These are phyloP conservation scores for Sherardia arvensis DNA, from an alignment of 257 asterid genomes.

Conservation along the genomic window DNA sequence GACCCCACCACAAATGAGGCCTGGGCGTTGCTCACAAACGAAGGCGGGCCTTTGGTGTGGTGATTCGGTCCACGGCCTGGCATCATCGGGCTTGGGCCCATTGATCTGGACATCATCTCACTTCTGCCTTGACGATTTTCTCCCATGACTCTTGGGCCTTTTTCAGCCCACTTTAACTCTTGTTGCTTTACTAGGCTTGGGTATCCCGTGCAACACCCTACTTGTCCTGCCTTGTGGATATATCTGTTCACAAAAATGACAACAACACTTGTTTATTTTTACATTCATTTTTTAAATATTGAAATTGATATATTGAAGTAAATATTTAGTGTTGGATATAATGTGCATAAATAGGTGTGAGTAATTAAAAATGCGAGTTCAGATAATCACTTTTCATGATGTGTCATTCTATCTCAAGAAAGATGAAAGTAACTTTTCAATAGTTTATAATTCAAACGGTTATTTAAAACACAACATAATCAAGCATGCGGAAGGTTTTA, in stretches of 20 bases:
- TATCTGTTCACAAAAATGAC: slow-evolving; percentile 30
- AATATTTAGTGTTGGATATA: no score
- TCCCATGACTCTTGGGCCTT: slow-evolving; percentile 51
- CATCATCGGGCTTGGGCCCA: slow-evolving; percentile 29
- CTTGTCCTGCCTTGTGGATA: slow-evolving; percentile 48
- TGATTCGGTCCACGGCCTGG: slow-evolving; percentile 13
- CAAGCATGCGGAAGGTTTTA: no score
- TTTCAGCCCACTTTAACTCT: slow-evolving; percentile 80
- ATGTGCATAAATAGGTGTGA: no score
- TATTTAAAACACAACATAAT: no score
- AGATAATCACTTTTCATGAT: no score
- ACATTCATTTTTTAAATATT: no score
- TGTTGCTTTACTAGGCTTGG: slow-evolving; percentile 50
- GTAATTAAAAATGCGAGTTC: no score
- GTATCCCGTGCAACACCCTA: slow-evolving; percentile 68
- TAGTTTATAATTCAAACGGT: no score
- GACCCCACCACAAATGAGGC: slow-evolving; percentile 48
- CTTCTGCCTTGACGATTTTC: slow-evolving; percentile 32
- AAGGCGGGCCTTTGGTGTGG: neutral
- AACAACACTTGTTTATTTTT: neutral
- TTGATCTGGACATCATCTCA: slow-evolving; percentile 33
- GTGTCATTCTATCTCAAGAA: no score
- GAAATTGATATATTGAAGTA: no score
- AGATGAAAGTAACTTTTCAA: no score
- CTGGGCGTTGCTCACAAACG: slow-evolving; percentile 11